Evolutionary conservation across 768 basidiomycete species (phyloP), one percentile per base, ranked within the genome.

Genomic region (Boletus vermiculosoides): DNA sequence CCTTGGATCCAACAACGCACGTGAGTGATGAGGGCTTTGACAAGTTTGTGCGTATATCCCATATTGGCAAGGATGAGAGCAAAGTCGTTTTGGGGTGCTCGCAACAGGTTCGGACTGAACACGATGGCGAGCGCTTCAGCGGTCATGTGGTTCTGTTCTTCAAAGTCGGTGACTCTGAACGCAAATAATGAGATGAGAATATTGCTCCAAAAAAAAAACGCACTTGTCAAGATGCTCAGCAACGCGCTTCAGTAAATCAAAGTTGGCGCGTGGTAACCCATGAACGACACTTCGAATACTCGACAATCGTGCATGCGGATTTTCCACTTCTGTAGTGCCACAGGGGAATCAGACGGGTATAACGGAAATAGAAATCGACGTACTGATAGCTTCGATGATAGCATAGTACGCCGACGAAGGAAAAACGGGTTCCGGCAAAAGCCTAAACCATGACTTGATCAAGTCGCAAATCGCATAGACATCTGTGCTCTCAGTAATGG

Each of bases 91-190:
- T 87, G 84, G 3, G 88, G 88, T 4, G 89, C 86, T 20, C 90
- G 84, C 50, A 91, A 68, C 46, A 92, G 71, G 66, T 90, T 92
- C 7, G 89, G 90, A 58, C 89, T 89, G 71, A 93, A 92, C 18
- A 93, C 90, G 51, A 92, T 92, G 0, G 92, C 87, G 4, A 94
- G 77, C 8, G 88, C 85, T 61, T 92, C 87, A 1, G 90, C 85
- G 2, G 88, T 90, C 92, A 94, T 94, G 57, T 94, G 92, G 63
- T 93, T 94, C 48, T 85, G 81, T 56, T 93, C 91, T 67, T 94
- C 91, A 71, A 81, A 90, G 66, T 93, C 90, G 5, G 90, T 90
- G n/a, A 93, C 88, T 66, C 90, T 90, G 66, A 5, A 45, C 34
- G 42, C 28, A 39, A n/a, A 31, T 20, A 3, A 51, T 56, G 20